phyloP scores from a whole-genome alignment of 2,329 filamentous ascomycete species.

The Hymenoscyphus repandus region DNA sequence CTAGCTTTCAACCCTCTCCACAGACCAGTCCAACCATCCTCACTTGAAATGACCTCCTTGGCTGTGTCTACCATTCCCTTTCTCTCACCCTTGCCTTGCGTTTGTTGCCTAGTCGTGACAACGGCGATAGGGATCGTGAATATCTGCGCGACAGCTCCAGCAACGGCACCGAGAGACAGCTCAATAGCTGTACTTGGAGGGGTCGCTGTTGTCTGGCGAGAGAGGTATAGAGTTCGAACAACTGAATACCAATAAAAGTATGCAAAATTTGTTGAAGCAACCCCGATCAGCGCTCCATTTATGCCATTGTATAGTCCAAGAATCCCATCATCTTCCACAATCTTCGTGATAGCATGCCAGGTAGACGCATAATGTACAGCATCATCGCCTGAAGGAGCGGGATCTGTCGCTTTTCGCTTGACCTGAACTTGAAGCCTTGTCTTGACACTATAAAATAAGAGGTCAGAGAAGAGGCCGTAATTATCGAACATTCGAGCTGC shows the following conservation, averaged over 20 bases:
- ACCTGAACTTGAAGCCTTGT: conserved; percentile 94
- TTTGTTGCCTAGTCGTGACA: conserved; percentile 93
- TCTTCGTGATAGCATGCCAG: conserved; percentile 82
- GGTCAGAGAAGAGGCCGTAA: not conserved
- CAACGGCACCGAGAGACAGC: conserved; percentile 76
- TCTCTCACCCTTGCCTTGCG: conserved; percentile 75
- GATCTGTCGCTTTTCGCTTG: conserved; percentile 50
- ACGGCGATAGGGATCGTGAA: conserved; percentile 97
- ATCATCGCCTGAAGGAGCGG: conserved; percentile 38
- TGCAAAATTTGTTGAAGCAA: conserved; percentile 96
- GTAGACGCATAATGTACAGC: conserved; percentile 79
- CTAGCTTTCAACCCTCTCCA: conserved; percentile 97
- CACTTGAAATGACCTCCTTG: conserved; percentile 80
- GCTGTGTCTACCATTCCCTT: conserved; percentile 86
- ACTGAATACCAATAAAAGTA: conserved; percentile 99
- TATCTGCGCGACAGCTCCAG: conserved; percentile 85
- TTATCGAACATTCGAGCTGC: not conserved
- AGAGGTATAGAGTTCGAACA: conserved; percentile 74
- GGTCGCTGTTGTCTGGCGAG: conserved; percentile 49
- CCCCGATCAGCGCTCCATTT: conserved; percentile 77
- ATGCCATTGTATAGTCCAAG: conserved; percentile 85
- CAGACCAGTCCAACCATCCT: conserved; percentile 82
- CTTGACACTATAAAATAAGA: conserved; percentile 65
- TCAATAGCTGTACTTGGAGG: conserved; percentile 76
- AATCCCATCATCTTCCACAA: conserved; percentile 74